Percentiles rank a stretch among this genome's conserved stretches.
phyloP scores from a whole-genome alignment of 2,329 filamentous ascomycete genomes.

The Alternaria infectoria region DNA sequence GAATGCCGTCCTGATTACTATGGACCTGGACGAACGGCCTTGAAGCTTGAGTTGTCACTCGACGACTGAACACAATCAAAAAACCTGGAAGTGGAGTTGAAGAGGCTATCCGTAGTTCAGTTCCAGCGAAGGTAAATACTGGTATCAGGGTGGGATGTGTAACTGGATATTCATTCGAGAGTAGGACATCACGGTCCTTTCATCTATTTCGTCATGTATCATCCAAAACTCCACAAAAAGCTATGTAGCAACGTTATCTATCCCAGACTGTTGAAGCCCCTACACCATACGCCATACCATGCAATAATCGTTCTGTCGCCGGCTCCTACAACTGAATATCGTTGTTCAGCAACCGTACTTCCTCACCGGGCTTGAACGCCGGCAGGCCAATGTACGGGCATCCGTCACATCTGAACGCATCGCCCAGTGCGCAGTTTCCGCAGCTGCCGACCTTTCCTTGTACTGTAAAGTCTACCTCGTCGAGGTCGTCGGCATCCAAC shows the following conservation, averaged over 20 bases:
- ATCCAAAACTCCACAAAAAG: not conserved
- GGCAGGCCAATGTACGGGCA: constrained; percentile 91
- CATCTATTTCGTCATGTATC: not conserved
- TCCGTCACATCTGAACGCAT: constrained; percentile 71
- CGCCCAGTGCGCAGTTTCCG: constrained; percentile 90
- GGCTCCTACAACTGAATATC: constrained; percentile 73
- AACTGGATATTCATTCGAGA: no score
- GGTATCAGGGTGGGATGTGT: no score
- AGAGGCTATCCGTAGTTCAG: constrained; percentile 18
- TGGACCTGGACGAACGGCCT: constrained; percentile 54
- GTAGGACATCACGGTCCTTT: not conserved
- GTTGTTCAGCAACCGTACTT: constrained; percentile 86
- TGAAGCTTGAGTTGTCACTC: constrained; percentile 29
- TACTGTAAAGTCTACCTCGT: constrained; percentile 96
- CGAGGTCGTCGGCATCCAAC: constrained; percentile 77
- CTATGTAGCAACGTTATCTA: constrained; percentile 2
- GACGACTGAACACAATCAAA: constrained; percentile 15
- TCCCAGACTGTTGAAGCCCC: not conserved
- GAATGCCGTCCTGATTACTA: constrained; percentile 59
- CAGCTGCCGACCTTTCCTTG: constrained; percentile 95
- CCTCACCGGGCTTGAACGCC: constrained; percentile 95
- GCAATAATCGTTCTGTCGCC: not conserved
- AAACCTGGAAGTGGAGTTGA: not conserved
- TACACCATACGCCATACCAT: constrained; percentile 4
- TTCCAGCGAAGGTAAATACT: constrained; percentile 13